Evolutionary conservation across 2,329 filamentous ascomycete genomes (phyloP).

Genomic region (Chalara sp.): DNA sequence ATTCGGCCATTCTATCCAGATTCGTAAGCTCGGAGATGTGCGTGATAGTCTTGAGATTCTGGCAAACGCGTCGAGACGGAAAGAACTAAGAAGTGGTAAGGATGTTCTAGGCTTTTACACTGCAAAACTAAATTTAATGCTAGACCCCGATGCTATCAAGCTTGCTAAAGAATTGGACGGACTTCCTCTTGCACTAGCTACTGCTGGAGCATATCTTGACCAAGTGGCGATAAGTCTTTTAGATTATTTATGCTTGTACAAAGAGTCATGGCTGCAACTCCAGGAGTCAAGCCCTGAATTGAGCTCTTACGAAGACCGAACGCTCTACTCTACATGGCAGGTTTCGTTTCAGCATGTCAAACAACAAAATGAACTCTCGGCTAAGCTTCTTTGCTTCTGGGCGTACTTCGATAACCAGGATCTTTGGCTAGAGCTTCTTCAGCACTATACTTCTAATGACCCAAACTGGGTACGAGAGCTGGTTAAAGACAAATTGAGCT

Average conservation of each 20-base stretch:
- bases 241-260: slow-evolving; percentile 34
- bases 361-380: slow-evolving; percentile 20
- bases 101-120: not conserved
- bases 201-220: slow-evolving; percentile 30
- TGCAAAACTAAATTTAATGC: not conserved
- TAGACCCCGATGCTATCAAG: slow-evolving; percentile 7
- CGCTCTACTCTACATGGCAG: slow-evolving; percentile 21
- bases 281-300: slow-evolving; percentile 26
- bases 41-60: slow-evolving; percentile 5
- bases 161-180: slow-evolving; percentile 28
- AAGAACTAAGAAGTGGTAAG: slow-evolving; percentile 3
- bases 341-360: slow-evolving; percentile 27
- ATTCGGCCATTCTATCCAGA: not conserved
- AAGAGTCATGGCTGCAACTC: slow-evolving; percentile 30
- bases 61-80: slow-evolving; percentile 2
- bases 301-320: slow-evolving; percentile 32
- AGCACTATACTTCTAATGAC: not conserved
- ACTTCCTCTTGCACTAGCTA: slow-evolving; percentile 39
- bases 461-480: not conserved
- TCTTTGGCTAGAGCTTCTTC: slow-evolving; percentile 37
- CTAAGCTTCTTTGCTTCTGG: slow-evolving; percentile 24
- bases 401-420: slow-evolving; percentile 36
- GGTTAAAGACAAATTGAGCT: not conserved
- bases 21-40: slow-evolving; percentile 4
- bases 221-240: slow-evolving; percentile 31